Base-by-base conservation (phyloP, 176 grass and related monocot species). In the Cocos nucifera region DNA sequence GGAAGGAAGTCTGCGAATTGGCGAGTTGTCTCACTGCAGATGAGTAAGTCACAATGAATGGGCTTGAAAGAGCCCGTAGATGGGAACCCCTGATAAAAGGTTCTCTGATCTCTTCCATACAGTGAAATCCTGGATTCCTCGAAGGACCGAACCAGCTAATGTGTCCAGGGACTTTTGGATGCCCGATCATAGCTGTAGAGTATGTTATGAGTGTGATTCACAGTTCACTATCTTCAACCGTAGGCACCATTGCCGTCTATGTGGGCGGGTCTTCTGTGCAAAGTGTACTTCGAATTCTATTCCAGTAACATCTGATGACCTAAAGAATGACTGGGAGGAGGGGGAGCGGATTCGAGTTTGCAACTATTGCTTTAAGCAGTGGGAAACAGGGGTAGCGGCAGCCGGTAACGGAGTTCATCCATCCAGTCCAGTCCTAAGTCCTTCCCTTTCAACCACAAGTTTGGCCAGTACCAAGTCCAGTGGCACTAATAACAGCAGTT, bases 181-280 rank as follows among this genome's bases (percentile, higher is more conserved):
- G 93, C 93, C 93, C n/a, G 93, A 98, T 59, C 75, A 89, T 65
- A 89, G 93, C 61, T 98, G 93, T 30, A 83, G 82, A 12, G 87
- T 98, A 17, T 98, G 93, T 35, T 98, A 98, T 67, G 93, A 98
- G 54, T 98, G 93, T 73, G 93, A 98, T 20, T 70, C 79, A 25
- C 93, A 92, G 59, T 98, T 98, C 73, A 98, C 88, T 15, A 67
- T 98, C 17, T 78, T 92, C 57, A 90, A 98, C 65, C 78, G 93
- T 50, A 81, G 93, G 6, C 93, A 98, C 73, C 93, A 98, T 67
- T 98, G 93, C 56, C 87, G 93, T 3, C 71, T 88, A 30, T 98
- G 94, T 21, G 94, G 88, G n/a, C 76, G 88, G 28, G 85, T 98
- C n/a, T 98, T 98, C 74, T 98, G 94, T 71, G 77, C 82, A 49